Conservation (phyloP, 495 filamentous ascomycete genomes). For the Chlorociboria aeruginascens region DNA sequence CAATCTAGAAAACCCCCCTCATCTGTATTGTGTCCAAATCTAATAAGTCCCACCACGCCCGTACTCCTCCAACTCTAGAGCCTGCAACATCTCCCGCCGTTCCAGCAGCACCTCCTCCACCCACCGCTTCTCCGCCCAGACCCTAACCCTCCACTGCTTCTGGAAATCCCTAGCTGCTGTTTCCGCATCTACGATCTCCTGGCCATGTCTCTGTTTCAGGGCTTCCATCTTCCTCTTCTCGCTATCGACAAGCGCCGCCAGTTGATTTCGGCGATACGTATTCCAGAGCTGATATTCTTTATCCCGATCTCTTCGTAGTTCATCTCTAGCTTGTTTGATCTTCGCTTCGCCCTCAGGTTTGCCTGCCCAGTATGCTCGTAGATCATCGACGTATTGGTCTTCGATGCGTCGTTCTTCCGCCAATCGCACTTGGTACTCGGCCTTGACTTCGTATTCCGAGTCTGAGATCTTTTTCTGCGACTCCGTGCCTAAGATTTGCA, state of each 20-base stretch:
- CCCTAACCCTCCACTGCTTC: constrained; percentile 8
- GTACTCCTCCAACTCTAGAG: constrained; percentile 7
- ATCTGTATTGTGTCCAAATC: too few relatives aligned
- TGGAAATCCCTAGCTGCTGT: constrained; percentile 5
- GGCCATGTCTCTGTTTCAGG: constrained; percentile 5
- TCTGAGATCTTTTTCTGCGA: constrained; percentile 5
- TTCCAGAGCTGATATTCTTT: constrained; percentile 15
- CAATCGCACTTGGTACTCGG: constrained; percentile 11
- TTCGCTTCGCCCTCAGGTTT: constrained; percentile 6
- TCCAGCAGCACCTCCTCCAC: constrained; percentile 10
- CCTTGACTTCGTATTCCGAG: constrained; percentile 1
- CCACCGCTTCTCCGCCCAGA: constrained; percentile 7
- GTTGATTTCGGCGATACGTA: constrained; percentile 3
- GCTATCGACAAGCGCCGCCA: constrained; percentile 3
- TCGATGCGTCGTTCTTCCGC: constrained; percentile 12
- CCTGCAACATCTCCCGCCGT: constrained; percentile 7
- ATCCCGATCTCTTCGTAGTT: constrained; percentile 9
- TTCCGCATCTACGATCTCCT: constrained; percentile 6
- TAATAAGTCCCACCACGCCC: background rate
- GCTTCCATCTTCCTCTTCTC: constrained; percentile 11
- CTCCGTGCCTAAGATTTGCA: constrained; percentile 1
- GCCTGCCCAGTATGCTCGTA: constrained; percentile 6
- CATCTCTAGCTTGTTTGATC: constrained; percentile 10
- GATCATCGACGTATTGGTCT: constrained; percentile 8
- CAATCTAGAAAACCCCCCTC: too few relatives aligned